Evolutionary conservation across 768 basidiomycete genomes (phyloP), one percentile per base, ranked within the genome.

Genomic region (Suillus brevipes): DNA sequence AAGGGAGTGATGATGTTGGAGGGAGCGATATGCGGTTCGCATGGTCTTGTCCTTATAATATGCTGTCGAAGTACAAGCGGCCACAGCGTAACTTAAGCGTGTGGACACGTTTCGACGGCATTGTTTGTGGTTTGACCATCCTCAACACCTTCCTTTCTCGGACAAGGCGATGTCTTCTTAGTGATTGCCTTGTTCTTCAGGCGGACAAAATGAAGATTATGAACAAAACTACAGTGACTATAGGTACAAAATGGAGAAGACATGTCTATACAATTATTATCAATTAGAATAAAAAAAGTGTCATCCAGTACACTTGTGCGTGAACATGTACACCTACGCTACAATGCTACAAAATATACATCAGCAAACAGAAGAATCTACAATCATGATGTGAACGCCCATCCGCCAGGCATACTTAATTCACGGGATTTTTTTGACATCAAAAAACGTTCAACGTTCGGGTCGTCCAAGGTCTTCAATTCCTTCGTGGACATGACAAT

Each of bases 381-480:
- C 12, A 38, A 6, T 62, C 61, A 62, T 42, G 57, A 60, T 20
- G 62, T 40, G 36, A 75, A 76, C 5, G 70, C 76, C 81, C 81
- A 82, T 56, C 77, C 78, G 18, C 80, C 79, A 40, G 80, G 80
- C 80, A 81, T 81, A 55, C 75, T 76, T 67, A 71, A 66, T 66
- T 81, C 78, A 47, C 72, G 66, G 52, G 66, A 67, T 63, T 67
- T 62, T 36, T 64, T 65, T 6, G 69, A 69, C 18, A 38, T 53
- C 53, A 70, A 49, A 42, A 71, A 67, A 47, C 62, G 64, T 67
- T 65, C 64, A 55, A 64, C 66, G n/a, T 69, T 38, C 38, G 65
- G 57, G 63, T 65, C 56, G 18, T 49, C 60, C 36, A 65, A 55
- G 60, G 56, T 65, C 56, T 61, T 34, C n/a, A 58, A 53, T 72